Evolutionary conservation across 73 alveolate species (phyloP).

Genomic region (Paramecium primaurelia): DNA sequence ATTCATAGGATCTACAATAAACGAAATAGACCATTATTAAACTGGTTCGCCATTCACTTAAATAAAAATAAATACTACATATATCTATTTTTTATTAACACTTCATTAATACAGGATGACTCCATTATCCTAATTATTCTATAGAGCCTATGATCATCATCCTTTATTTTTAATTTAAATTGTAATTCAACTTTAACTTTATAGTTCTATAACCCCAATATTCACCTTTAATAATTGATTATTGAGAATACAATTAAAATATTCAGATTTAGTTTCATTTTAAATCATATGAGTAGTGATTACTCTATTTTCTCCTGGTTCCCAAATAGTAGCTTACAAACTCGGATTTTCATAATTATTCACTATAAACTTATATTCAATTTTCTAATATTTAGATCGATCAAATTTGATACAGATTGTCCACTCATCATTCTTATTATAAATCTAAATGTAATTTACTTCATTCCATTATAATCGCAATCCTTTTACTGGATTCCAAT

Average conservation of each 20-base stretch:
- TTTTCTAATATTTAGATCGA: background rate
- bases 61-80: background rate
- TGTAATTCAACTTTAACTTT: slow-evolving; percentile 10
- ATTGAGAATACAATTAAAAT: background rate
- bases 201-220: slow-evolving; percentile 22
- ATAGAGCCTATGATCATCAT: slow-evolving; percentile 29
- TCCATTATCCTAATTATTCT: slow-evolving; percentile 14
- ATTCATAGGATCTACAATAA: background rate
- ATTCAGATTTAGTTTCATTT: background rate
- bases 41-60: background rate
- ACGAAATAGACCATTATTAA: background rate
- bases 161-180: background rate
- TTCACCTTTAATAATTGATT: background rate
- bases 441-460: background rate
- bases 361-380: slow-evolving; percentile 21
- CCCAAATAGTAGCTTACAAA: background rate
- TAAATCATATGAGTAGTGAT: background rate
- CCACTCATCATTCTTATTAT: slow-evolving; percentile 24
- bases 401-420: background rate
- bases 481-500: slow-evolving; percentile 35
- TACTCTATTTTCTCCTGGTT: slow-evolving; percentile 16
- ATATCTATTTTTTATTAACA: background rate
- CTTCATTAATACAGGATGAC: background rate
- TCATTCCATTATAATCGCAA: background rate
- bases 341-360: background rate